A percentile compares a stretch with the other conserved stretches of the same genome.
phyloP scores from a whole-genome alignment of 345 rosid genomes.

The Anastatica hierochuntica region DNA sequence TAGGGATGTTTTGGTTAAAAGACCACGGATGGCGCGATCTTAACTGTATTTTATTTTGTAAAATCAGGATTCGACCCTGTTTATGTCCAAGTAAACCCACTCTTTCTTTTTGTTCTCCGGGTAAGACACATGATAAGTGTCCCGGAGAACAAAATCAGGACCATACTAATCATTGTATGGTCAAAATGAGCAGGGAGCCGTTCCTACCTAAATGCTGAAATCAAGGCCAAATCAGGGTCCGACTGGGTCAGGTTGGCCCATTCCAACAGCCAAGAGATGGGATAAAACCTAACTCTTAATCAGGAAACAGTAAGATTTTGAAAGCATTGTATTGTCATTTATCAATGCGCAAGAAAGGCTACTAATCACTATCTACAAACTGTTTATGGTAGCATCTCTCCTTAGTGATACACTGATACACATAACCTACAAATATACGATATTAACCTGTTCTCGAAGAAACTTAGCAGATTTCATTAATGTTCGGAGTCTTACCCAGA shows the following conservation, averaged over 20 bases:
- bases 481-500: slow-evolving; percentile 2
- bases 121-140: background rate
- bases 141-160: background rate
- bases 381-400: slow-evolving; percentile 2
- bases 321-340: background rate
- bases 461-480: no score
- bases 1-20: background rate
- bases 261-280: background rate
- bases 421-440: slow-evolving; percentile 8
- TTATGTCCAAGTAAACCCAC: background rate
- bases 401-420: background rate
- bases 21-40: background rate
- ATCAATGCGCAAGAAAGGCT: background rate
- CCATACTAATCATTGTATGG: background rate
- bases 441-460: slow-evolving; percentile 16
- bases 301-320: background rate
- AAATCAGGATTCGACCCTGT: background rate
- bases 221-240: background rate
- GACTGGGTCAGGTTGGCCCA: background rate
- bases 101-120: background rate
- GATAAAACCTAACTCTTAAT: background rate
- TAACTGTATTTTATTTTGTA: background rate
- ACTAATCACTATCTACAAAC: slow-evolving; percentile 11
- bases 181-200: background rate
- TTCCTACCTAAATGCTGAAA: background rate